Percentiles rank a stretch among this genome's conserved stretches.
Conservation (phyloP, 805 yeast genomes). For the Torulaspora franciscae region DNA sequence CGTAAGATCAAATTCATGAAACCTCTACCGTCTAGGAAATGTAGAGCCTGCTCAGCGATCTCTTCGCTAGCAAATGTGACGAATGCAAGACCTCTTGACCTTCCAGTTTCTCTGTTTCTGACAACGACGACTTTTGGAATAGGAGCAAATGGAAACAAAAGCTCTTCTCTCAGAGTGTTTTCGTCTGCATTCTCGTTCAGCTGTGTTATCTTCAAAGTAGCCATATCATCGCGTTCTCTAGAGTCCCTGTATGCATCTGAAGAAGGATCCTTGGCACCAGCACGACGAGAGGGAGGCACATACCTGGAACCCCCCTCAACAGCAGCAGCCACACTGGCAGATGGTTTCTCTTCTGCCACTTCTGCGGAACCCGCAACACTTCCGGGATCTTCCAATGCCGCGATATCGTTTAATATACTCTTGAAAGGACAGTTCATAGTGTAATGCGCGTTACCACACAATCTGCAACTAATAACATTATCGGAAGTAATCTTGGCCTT, state of each 20-base stretch:
- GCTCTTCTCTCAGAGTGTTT: slow-evolving; percentile 65
- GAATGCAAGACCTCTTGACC: slow-evolving; percentile 93
- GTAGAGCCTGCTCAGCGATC: slow-evolving; percentile 73
- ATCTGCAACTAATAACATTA: slow-evolving; percentile 67
- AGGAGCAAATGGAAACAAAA: slow-evolving; percentile 62
- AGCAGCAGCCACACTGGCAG: slow-evolving; percentile 35
- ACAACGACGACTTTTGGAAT: slow-evolving; percentile 75
- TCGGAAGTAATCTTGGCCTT: slow-evolving; percentile 42
- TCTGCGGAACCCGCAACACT: slow-evolving; percentile 30
- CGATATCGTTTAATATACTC: slow-evolving; percentile 63
- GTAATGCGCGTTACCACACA: slow-evolving; percentile 91
- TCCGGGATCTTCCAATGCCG: slow-evolving; percentile 38
- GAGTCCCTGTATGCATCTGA: slow-evolving; percentile 41
- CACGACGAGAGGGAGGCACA: slow-evolving; percentile 55
- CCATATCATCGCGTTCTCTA: slow-evolving; percentile 73
- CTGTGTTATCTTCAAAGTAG: slow-evolving; percentile 87
- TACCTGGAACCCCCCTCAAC: slow-evolving; percentile 41
- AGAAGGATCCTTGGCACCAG: slow-evolving; percentile 40
- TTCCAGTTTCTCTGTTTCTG: slow-evolving; percentile 88
- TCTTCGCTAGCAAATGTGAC: slow-evolving; percentile 68
- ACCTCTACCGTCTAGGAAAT: slow-evolving; percentile 81
- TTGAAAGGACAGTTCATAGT: slow-evolving; percentile 94
- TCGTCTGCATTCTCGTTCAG: slow-evolving; percentile 82
- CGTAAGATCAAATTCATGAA: slow-evolving; percentile 79
- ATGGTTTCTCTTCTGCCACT: slow-evolving; percentile 29